Base-by-base conservation (phyloP, 2,329 filamentous ascomycete genomes). In the Claviceps maximensis region DNA sequence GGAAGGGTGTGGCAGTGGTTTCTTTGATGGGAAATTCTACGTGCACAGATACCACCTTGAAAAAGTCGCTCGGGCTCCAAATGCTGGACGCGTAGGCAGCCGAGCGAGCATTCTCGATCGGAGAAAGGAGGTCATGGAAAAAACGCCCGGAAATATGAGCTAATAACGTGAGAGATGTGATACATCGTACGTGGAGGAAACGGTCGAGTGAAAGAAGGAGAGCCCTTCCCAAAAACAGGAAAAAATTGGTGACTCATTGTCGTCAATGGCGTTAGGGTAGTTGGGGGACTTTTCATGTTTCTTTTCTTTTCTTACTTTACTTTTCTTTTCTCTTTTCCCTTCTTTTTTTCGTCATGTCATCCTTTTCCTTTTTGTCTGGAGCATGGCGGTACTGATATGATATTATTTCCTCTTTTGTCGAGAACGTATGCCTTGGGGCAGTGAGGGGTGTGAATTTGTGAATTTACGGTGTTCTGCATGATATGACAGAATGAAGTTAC, bases 341-440 rank as follows among this genome's bases (percentile, higher is more conserved):
- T 54, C 60, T 56, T 58, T 58, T 58, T 56, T 41, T 17, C 44
- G 53, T 60, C n/a, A 57, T 58, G 15, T 29, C 3, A n/a, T n/a
- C n/a, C n/a, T n/a, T n/a, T n/a, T n/a, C n/a, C 8, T 36, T 29
- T 4, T 29, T 66, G 58, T 57, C 56, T 31, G 58, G 61, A 66
- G 62, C 64, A 67, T 67, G 63, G 63, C 63, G 63, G 61, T 60
- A 60, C 60, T 60, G 58, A 63, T 59, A 61, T 59, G 56, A 63
- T 60, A 58, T 55, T 55, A 27, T 53, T 57, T 60, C 55, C 55
- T 31, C 51, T 55, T 60, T 56, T 55, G 46, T 60, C 54, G 15
- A 53, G 54, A 44, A 25, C 47, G 52, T 42, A 51, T 45, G 36
- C 38, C 3, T 51, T 29, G 15, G n/a, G 9, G 3, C n/a, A n/a